Conservation (phyloP, 169 alveolate genomes). For the Theileria orientalis region DNA sequence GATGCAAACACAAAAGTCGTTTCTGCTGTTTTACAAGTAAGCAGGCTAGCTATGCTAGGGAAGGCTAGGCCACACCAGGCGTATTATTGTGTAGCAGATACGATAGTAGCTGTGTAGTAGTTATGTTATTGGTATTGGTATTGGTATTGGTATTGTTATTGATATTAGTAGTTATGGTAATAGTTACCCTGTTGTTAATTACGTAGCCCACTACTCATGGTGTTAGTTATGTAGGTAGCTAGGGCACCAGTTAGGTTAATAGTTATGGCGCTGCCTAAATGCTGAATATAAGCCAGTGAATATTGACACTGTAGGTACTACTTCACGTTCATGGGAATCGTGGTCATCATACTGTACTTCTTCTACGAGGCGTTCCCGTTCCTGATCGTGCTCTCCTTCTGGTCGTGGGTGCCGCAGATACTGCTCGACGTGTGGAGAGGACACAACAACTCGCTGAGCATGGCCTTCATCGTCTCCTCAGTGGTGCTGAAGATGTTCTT, state of each 20-base stretch:
- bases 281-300: not conserved
- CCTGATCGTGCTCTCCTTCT: slow-evolving; percentile 49
- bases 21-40: slow-evolving; percentile 54
- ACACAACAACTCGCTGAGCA: slow-evolving; percentile 62
- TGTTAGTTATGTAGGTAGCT: not conserved
- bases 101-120: no score
- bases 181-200: not conserved
- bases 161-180: no score
- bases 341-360: slow-evolving; percentile 30
- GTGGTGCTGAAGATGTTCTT: slow-evolving; percentile 62
- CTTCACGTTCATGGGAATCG: slow-evolving; percentile 38
- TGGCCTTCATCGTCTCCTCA: slow-evolving; percentile 38
- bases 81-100: no score
- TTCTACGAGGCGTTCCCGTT: slow-evolving; percentile 51
- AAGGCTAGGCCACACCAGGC: slow-evolving; percentile 32
- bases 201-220: not conserved
- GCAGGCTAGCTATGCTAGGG: not conserved
- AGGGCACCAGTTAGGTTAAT: not conserved
- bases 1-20: slow-evolving; percentile 68
- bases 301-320: slow-evolving; percentile 11
- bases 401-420: slow-evolving; percentile 80
- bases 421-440: slow-evolving; percentile 78
- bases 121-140: slow-evolving; percentile 7
- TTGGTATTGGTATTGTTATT: not conserved
- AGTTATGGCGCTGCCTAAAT: not conserved